phyloP scores from a whole-genome alignment of 345 rosid species.

The Syzygium jambos region DNA sequence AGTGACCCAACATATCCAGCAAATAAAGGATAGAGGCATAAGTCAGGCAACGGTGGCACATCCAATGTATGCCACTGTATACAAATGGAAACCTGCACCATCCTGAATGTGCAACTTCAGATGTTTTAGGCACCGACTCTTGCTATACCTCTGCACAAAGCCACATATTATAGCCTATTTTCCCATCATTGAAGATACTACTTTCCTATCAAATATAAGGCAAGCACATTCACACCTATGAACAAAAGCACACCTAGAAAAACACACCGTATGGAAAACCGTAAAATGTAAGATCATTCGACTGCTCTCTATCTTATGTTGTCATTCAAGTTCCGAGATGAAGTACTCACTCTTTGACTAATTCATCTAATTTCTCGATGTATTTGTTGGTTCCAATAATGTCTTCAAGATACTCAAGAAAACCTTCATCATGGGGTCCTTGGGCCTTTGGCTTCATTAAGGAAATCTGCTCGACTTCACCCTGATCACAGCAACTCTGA shows the following conservation, averaged over 20 bases:
- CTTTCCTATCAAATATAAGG: neutral
- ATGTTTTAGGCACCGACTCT: neutral
- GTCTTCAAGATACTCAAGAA: conserved; percentile 94
- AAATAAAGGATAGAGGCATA: neutral
- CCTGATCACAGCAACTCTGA: conserved; percentile 38
- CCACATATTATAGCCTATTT: neutral
- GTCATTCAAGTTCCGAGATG: neutral
- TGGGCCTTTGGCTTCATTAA: conserved; percentile 97
- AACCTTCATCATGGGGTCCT: conserved; percentile 98
- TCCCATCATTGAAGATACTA: neutral
- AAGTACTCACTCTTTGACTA: conserved; percentile 63
- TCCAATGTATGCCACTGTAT: neutral
- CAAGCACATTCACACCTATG: neutral
- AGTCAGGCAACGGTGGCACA: neutral
- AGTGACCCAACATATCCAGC: neutral
- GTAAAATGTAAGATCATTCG: neutral
- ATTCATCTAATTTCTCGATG: conserved; percentile 83
- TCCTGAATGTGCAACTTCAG: neutral
- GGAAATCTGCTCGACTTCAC: conserved; percentile 99
- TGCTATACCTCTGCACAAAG: neutral
- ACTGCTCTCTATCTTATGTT: neutral
- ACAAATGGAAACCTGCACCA: neutral
- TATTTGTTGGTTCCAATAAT: conserved; percentile 91
- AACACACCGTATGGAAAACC: neutral
- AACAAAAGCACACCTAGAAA: neutral